Conservation (phyloP, 202 grass and related monocot genomes). For the Schoenoplectus triqueter region DNA sequence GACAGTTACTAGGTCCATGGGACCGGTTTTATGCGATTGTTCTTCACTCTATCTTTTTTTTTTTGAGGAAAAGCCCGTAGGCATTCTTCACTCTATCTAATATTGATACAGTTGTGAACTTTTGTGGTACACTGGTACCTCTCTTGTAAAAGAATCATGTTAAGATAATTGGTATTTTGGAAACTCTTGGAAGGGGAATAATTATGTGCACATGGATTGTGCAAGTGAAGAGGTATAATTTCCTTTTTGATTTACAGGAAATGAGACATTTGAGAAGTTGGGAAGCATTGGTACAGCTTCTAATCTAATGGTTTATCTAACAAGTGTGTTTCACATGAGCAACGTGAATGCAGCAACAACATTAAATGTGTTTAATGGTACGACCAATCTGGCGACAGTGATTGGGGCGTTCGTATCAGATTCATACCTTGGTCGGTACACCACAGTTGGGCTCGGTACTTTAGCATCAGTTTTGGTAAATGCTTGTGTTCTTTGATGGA, state of each 20-base stretch:
- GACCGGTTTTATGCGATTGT: too few species aligned
- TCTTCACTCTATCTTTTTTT: too few species aligned
- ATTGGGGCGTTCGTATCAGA: slow-evolving; percentile 64
- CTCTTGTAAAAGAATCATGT: background rate
- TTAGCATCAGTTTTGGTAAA: slow-evolving; percentile 54
- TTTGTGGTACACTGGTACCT: background rate
- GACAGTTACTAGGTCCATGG: too few species aligned
- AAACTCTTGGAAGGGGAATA: background rate
- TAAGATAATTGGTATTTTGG: background rate
- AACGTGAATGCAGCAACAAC: slow-evolving; percentile 52
- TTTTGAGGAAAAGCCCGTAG: too few species aligned
- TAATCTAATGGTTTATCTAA: slow-evolving; percentile 82
- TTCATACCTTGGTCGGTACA: slow-evolving; percentile 65
- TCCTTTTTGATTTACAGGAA: slow-evolving; percentile 37
- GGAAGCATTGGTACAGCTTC: slow-evolving; percentile 60
- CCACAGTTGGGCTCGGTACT: slow-evolving; percentile 51
- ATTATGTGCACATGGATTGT: background rate
- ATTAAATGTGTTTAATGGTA: slow-evolving; percentile 64
- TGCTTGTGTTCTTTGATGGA: background rate
- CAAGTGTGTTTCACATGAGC: slow-evolving; percentile 65
- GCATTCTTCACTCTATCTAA: background rate
- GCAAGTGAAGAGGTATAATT: background rate
- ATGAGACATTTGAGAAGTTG: slow-evolving; percentile 82
- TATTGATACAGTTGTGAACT: background rate
- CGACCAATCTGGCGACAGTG: slow-evolving; percentile 74